A percentile compares a stretch with the other conserved stretches of the same genome.
Evolutionary conservation across 2,329 filamentous ascomycete species (phyloP).

Genomic region (Pseudogymnoascus sp.): DNA sequence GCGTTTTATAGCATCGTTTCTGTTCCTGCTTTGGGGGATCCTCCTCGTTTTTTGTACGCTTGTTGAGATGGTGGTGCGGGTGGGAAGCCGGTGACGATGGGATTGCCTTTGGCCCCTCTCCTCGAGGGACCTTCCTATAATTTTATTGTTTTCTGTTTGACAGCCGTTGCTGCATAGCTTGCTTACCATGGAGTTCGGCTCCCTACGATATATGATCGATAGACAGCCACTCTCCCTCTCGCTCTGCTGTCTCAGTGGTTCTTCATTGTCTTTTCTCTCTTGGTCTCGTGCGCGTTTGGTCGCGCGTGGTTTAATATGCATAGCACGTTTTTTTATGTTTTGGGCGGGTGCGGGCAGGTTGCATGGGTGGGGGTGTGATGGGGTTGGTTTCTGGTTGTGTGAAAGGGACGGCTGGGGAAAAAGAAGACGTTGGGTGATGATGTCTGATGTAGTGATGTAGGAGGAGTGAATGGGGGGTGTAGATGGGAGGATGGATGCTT

Average conservation of each 20-base stretch:
- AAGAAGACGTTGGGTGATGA: neutral
- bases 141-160: constrained; percentile 6
- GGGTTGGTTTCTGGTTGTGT: neutral
- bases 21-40: neutral
- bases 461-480: neutral
- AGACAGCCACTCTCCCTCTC: neutral
- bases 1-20: constrained; percentile 5
- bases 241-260: neutral
- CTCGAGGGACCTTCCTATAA: neutral
- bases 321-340: constrained; percentile 7
- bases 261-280: neutral
- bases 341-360: neutral
- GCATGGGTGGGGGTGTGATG: neutral
- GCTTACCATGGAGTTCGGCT: neutral
- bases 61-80: no score
- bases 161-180: constrained; percentile 1
- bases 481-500: neutral
- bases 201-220: neutral
- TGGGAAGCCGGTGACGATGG: neutral
- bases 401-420: neutral
- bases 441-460: neutral
- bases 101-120: neutral
- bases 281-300: neutral
- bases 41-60: neutral
- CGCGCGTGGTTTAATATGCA: constrained; percentile 5